Conservation (phyloP, 345 rosid species). For the Populus nigra region DNA sequence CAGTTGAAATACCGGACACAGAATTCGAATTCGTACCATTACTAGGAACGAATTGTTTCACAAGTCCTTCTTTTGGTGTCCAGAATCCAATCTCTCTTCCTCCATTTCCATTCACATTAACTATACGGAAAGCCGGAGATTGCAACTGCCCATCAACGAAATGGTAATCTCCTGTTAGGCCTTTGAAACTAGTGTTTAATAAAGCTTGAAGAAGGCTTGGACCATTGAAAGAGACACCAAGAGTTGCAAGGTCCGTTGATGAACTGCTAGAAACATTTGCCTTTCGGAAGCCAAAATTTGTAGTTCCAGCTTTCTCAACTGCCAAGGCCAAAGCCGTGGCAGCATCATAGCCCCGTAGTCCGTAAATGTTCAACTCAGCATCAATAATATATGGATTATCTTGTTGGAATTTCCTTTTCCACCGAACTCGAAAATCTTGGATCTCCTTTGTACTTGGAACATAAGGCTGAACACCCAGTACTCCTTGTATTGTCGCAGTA, state of each 20-base stretch:
- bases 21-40: background rate
- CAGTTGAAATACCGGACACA: background rate
- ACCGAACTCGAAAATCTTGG: slow-evolving; percentile 19
- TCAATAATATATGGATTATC: slow-evolving; percentile 15
- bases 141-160: slow-evolving; percentile 34
- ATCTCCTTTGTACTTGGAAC: slow-evolving; percentile 14
- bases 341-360: slow-evolving; percentile 40
- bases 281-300: background rate
- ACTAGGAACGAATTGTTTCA: background rate
- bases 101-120: slow-evolving; percentile 33
- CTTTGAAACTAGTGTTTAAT: slow-evolving; percentile 24
- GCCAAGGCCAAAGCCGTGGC: slow-evolving; percentile 34
- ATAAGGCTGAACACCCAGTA: slow-evolving; percentile 31
- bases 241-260: slow-evolving; percentile 10
- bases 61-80: slow-evolving; percentile 23
- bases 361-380: slow-evolving; percentile 16
- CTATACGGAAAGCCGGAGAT: slow-evolving; percentile 25
- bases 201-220: slow-evolving; percentile 19
- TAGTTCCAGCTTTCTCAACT: slow-evolving; percentile 15
- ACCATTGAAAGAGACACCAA: slow-evolving; percentile 29
- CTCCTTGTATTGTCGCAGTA: slow-evolving; percentile 42
- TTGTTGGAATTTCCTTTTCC: slow-evolving; percentile 23
- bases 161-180: slow-evolving; percentile 33
- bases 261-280: background rate
- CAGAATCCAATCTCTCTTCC: slow-evolving; percentile 36